Evolutionary conservation across 1,284 basidiomycete species (phyloP), one percentile per base, ranked within the genome.

Genomic region (Rhizoctonia solani): DNA sequence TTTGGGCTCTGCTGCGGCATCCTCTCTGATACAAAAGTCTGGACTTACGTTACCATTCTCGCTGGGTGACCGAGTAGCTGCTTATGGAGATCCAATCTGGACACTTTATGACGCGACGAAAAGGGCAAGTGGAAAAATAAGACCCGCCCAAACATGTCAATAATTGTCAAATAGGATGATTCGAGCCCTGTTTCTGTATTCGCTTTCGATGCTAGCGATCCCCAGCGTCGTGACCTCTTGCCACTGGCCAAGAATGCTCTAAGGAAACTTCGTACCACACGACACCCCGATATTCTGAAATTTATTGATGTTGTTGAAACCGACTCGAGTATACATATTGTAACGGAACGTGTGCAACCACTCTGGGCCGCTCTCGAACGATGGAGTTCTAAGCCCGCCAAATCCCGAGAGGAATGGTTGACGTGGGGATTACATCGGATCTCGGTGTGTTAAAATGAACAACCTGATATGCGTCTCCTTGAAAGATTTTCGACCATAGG

Each of bases 251-350:
- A 88, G 75, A 99, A 99, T 77, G 87, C 95, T 0, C 81, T 98
- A 37, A 87, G 92, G 70, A 98, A 96, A 77, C 82, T 99, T 11
- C 85, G 95, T 44, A 92, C 93, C 1, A 90, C 91, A 5, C 86
- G 97, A 39, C 97, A 99, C 80, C 97, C 97, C 0, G 92, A 98
- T 76, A 87, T 99, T 2, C 85, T 99, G 73, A 95, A 92, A 75
- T 96, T 97, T 77, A 87, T 99, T 79, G 95, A 97, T 72, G 92
- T 86, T 1, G 87, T 93, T 4, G 95, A 98, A 75, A 91, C 93
- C 1, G 93, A 96, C 53, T 86, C 86, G 0, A 85, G 86, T 0
- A 85, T 99, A 44, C 92, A 94, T 77, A 93, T 99, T 72, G 92
- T 97, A 80, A 98, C 96, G 0, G 97, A 99, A 78, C 89, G 91